Evolutionary conservation across 2,329 filamentous ascomycete species (phyloP).

Genomic region (Botrytis porri): DNA sequence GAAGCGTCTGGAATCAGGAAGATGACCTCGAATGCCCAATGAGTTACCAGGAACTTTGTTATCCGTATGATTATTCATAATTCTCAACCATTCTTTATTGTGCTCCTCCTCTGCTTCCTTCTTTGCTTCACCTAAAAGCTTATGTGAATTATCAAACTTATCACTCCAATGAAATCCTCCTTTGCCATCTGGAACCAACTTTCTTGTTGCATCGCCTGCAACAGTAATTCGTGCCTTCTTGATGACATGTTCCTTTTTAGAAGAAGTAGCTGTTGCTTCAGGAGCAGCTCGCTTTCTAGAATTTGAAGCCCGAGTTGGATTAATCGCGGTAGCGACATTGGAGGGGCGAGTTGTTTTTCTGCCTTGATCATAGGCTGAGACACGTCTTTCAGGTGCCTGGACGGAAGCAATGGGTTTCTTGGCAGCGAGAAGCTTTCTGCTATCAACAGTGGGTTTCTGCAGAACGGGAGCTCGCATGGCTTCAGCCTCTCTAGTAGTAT

Average conservation of each 20-base stretch:
- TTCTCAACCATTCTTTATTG: background rate
- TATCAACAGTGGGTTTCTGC: background rate
- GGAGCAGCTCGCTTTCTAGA: background rate
- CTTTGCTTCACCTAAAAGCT: background rate
- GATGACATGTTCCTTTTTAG: background rate
- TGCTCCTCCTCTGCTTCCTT: background rate
- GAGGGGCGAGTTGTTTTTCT: background rate
- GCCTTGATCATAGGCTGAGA: background rate
- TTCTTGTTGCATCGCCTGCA: background rate
- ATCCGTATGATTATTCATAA: background rate
- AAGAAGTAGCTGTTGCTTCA: background rate
- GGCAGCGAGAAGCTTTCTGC: background rate
- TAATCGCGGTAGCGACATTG: background rate
- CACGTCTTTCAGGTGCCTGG: background rate
- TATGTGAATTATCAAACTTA: background rate
- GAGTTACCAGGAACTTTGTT: background rate
- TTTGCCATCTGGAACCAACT: background rate
- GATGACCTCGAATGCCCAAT: background rate
- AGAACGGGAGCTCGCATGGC: background rate
- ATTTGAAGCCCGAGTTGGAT: too few relatives aligned
- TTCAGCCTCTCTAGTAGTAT: background rate
- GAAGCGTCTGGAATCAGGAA: background rate
- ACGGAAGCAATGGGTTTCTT: background rate
- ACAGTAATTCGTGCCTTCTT: background rate
- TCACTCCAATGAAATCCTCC: background rate